These are phyloP conservation scores for Auxenochlorella pyrenoidosa DNA, from an alignment of 139 green algal species.

Conservation along the genomic window DNA sequence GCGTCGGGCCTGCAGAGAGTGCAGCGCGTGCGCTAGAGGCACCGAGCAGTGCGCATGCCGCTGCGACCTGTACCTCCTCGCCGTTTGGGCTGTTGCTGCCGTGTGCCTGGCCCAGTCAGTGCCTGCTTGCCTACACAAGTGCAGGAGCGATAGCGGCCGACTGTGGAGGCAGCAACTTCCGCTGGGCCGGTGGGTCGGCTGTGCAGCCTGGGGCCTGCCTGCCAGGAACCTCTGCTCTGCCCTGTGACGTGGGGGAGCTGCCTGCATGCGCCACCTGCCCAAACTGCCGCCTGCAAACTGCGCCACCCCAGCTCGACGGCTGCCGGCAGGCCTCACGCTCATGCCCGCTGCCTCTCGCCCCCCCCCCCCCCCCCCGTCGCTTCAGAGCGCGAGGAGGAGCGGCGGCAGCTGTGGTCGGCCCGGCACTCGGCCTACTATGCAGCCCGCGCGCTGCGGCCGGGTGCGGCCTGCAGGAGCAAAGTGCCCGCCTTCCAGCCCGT, in stretches of 20 bases:
- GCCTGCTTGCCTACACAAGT: neutral
- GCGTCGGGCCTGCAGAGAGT: too few relatives aligned
- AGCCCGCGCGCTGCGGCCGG: constrained; percentile 40
- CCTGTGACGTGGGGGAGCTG: too few relatives aligned
- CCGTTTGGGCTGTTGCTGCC: neutral
- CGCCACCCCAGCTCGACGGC: too few relatives aligned
- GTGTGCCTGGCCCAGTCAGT: neutral
- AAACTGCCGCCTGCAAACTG: too few relatives aligned
- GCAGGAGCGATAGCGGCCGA: constrained; percentile 50
- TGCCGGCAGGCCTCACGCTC: too few relatives aligned
- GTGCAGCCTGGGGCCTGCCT: neutral
- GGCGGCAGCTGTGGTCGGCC: constrained; percentile 65
- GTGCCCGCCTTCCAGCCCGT: neutral
- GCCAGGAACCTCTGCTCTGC: neutral
- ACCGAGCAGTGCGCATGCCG: neutral
- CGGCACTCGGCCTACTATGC: constrained; percentile 67
- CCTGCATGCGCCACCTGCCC: too few relatives aligned
- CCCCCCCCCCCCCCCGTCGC: constrained; percentile 27
- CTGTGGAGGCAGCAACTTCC: constrained; percentile 46
- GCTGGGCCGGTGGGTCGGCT: neutral
- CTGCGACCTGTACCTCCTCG: neutral
- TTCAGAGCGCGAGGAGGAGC: constrained; percentile 53
- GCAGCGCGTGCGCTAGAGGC: neutral
- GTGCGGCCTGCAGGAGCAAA: neutral
- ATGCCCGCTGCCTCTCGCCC: neutral